These are phyloP conservation scores for Boletus pseudo-olivaceus DNA, from an alignment of 768 basidiomycete species.

Conservation along the genomic window DNA sequence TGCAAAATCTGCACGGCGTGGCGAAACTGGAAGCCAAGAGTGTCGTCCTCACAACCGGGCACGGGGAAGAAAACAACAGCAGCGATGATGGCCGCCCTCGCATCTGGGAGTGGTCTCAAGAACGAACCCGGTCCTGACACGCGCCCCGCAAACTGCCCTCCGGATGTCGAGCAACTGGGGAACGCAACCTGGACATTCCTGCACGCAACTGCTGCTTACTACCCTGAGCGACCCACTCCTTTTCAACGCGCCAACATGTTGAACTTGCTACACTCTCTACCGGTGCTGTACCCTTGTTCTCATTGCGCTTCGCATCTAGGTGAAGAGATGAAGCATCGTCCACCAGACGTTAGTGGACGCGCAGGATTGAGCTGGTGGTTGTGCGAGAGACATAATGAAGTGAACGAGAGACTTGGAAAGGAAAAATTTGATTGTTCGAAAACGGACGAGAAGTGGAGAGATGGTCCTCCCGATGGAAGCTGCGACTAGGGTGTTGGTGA, in stretches of 20 bases:
- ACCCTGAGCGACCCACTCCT: conserved; percentile 76
- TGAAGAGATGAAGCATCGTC: conserved; percentile 56
- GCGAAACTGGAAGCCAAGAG: conserved; percentile 57
- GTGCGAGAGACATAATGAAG: conserved; percentile 90
- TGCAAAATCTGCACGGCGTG: conserved; percentile 91
- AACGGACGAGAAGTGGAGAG: conserved; percentile 88
- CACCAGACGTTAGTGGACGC: conserved; percentile 77
- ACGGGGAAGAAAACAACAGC: conserved; percentile 33
- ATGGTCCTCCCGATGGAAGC: conserved; percentile 82
- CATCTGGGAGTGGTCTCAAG: conserved; percentile 28
- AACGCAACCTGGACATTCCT: conserved; percentile 96
- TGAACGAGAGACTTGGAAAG: conserved; percentile 86
- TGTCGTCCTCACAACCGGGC: conserved; percentile 27
- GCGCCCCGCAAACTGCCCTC: conserved; percentile 72
- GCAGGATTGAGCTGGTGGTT: conserved; percentile 76
- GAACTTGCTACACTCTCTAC: conserved; percentile 70
- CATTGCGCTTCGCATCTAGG: conserved; percentile 84
- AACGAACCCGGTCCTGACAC: conserved; percentile 31
- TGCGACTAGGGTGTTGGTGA: conserved; percentile 61
- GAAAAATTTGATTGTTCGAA: conserved; percentile 75
- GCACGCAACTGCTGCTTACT: conserved; percentile 93
- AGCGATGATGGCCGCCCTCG: conserved; percentile 34
- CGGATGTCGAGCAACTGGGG: conserved; percentile 87
- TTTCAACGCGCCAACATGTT: conserved; percentile 83
- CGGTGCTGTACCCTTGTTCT: conserved; percentile 83